Conservation (phyloP, 2,329 filamentous ascomycete genomes). For the Diaporthe citriasiana region DNA sequence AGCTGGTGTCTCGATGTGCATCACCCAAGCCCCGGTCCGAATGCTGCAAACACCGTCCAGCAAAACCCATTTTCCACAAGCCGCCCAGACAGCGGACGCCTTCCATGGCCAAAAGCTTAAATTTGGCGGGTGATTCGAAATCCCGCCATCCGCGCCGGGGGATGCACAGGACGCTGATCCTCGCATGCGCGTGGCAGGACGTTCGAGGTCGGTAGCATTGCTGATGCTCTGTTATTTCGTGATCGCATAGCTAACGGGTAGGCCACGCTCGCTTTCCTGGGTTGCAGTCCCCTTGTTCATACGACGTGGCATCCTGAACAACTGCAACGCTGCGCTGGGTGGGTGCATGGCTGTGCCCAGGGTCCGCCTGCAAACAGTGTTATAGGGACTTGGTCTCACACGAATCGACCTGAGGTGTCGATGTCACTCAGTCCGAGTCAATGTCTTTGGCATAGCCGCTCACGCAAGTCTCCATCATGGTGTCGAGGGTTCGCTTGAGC, state of each 20-base stretch:
- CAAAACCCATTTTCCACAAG: not conserved
- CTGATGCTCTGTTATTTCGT: conserved; percentile 21
- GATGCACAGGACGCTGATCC: conserved; percentile 21
- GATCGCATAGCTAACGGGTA: not conserved
- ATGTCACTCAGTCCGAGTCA: conserved; percentile 31
- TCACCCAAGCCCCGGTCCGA: conserved; percentile 13
- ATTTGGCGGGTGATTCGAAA: conserved; percentile 31
- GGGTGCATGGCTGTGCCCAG: not conserved
- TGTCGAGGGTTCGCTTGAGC: conserved; percentile 87
- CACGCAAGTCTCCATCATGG: conserved; percentile 89
- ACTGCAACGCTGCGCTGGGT: conserved; percentile 10
- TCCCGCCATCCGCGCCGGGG: conserved; percentile 27
- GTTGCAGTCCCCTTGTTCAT: not conserved
- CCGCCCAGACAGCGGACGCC: conserved; percentile 16
- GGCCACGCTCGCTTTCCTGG: not conserved
- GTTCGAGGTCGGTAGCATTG: conserved; percentile 32
- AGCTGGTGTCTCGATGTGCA: not conserved
- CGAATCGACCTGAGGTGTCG: not conserved
- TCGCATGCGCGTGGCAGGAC: conserved; percentile 22
- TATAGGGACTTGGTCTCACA: not conserved
- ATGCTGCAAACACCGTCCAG: conserved; percentile 12
- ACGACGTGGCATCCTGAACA: conserved; percentile 18
- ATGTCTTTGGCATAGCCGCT: conserved; percentile 40
- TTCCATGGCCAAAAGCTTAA: conserved; percentile 34
- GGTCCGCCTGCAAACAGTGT: not conserved